Conservation (phyloP, 2,329 filamentous ascomycete genomes). For the Endoconidiophora polonica region DNA sequence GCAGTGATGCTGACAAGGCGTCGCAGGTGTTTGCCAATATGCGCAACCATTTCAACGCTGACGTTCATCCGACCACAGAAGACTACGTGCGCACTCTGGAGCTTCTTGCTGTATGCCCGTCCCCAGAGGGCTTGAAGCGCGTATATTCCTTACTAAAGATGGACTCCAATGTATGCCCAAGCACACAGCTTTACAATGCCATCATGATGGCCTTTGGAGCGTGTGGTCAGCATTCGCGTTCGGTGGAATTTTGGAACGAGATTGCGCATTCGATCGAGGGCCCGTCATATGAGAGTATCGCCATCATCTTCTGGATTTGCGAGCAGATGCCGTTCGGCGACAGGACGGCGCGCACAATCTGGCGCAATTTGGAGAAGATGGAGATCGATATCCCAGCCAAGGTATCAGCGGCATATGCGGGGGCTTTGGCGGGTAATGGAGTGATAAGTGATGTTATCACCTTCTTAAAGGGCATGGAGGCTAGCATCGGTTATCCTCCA, state of each 20-base stretch:
- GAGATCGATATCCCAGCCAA: slow-evolving; percentile 60
- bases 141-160: slow-evolving; percentile 92
- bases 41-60: slow-evolving; percentile 53
- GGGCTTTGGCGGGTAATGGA: slow-evolving; percentile 57
- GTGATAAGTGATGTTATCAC: slow-evolving; percentile 50
- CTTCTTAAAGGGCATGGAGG: slow-evolving; percentile 50
- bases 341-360: slow-evolving; percentile 47
- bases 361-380: slow-evolving; percentile 53
- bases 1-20: slow-evolving; percentile 68
- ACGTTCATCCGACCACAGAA: slow-evolving; percentile 49
- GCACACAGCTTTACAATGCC: slow-evolving; percentile 63
- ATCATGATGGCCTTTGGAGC: slow-evolving; percentile 74
- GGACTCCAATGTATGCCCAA: slow-evolving; percentile 62
- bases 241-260: slow-evolving; percentile 67
- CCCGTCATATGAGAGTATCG: slow-evolving; percentile 64
- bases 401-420: slow-evolving; percentile 63
- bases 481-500: slow-evolving; percentile 48
- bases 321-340: slow-evolving; percentile 44
- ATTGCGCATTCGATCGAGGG: slow-evolving; percentile 76
- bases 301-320: slow-evolving; percentile 66
- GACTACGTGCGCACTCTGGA: slow-evolving; percentile 67
- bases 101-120: slow-evolving; percentile 44
- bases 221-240: slow-evolving; percentile 47
- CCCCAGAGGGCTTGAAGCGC: slow-evolving; percentile 47
- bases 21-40: slow-evolving; percentile 81